phyloP scores from a whole-genome alignment of 179 eudicot genomes.

The Actinidia polygama region DNA sequence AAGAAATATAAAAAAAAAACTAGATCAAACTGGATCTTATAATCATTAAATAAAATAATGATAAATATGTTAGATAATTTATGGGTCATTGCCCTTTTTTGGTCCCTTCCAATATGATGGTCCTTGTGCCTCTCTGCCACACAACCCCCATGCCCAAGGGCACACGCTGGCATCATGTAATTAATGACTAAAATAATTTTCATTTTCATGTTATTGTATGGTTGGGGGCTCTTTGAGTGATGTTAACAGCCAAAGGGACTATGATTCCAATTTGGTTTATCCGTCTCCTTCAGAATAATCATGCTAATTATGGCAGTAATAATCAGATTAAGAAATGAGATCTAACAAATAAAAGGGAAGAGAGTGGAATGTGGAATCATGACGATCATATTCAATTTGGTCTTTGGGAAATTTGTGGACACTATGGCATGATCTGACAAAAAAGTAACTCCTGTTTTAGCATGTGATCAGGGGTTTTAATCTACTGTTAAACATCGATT shows the following conservation, averaged over 20 bases:
- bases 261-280: conserved; percentile 23
- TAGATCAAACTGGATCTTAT: too few species aligned
- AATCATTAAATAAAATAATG: background rate
- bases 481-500: background rate
- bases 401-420: conserved; percentile 7
- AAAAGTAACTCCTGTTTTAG: background rate
- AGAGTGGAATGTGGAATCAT: conserved; percentile 26
- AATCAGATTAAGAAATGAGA: conserved; percentile 25
- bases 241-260: background rate
- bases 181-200: conserved; percentile 4
- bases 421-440: background rate
- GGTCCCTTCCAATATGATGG: conserved; percentile 21
- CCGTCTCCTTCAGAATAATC: background rate
- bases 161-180: conserved; percentile 20
- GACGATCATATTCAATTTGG: conserved; percentile 17
- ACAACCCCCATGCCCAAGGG: background rate
- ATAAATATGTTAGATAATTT: background rate
- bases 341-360: conserved; percentile 18
- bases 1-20: too few species aligned
- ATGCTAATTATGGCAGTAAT: conserved; percentile 19
- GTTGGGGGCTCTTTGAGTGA: background rate
- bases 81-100: background rate
- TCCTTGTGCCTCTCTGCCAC: conserved; percentile 13
- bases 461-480: background rate
- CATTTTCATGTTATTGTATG: background rate